Evolutionary conservation across 108 stramenopile species (phyloP), one percentile per base, ranked within the genome.

Genomic region (Halocafeteria seosinensis): DNA sequence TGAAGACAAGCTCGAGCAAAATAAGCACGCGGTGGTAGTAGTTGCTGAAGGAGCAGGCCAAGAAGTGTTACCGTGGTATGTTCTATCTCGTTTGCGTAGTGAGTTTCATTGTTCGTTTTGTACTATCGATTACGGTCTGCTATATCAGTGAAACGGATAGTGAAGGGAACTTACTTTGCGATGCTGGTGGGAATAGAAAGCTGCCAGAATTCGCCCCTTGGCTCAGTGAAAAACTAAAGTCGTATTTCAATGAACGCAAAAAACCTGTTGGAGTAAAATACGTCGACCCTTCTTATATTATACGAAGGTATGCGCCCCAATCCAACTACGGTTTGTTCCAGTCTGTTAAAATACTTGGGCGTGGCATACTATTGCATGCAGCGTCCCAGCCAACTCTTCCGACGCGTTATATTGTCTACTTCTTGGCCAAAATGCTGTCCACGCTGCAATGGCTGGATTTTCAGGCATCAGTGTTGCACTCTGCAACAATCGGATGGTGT

Each of bases 31-130:
- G 12, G 95, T 96, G 28, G 79, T 96, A 34, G 95, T 96, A 6
- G 92, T 94, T 30, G 95, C 95, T 6, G 95, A 96, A 68, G 95
- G 95, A 1, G 95, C 95, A 5, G 95, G 95, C 1, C 90, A 94
- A 75, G 95, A 94, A 50, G 70, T 94, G 13, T 68, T 94, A 35
- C 90, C 90, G 30, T 69, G 70, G 37, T 84, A 77, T 55, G 86
- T 83, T n/a, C n/a, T n/a, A n/a, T n/a, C n/a, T n/a, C n/a, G n/a
- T n/a, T n/a, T n/a, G n/a, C n/a, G n/a, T n/a, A n/a, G n/a, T n/a
- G n/a, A n/a, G n/a, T n/a, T n/a, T n/a, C n/a, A n/a, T n/a, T n/a
- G n/a, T n/a, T n/a, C n/a, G n/a, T n/a, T n/a, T n/a, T n/a, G n/a
- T n/a, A n/a, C n/a, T n/a, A n/a, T n/a, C n/a, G n/a, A n/a, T n/a